Base-by-base conservation (phyloP, 768 basidiomycete genomes). In the Trametes meyenii region DNA sequence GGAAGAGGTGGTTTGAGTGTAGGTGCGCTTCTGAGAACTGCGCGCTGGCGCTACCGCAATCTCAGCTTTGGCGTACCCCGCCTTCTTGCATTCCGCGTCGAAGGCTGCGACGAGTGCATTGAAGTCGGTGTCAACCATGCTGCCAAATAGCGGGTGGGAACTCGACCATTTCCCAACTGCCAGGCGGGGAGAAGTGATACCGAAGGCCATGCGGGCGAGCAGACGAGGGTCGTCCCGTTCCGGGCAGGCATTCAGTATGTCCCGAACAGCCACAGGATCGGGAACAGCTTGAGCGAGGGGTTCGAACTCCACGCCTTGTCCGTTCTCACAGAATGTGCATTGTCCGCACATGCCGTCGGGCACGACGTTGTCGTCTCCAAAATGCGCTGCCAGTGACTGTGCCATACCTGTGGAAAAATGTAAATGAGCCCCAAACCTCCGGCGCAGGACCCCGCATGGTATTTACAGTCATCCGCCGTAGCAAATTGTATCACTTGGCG, bases 151-250 rank as follows among this genome's bases (percentile, higher is more conserved):
- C n/a, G 76, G 74, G 58, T 81, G 76, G 38, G 62, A 63, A 6
- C 72, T 74, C 2, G 77, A 75, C 70, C 79, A 77, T 60, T 79
- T 81, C 62, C 75, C 68, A 2, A 67, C 67, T 1, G 80, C 78
- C 21, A 82, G 71, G 1, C 81, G 74, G 2, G 79, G 79, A 19
- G 78, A 80, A 1, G 76, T 76, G 48, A 83, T 76, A 8, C 81
- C 82, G 57, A 82, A 83, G 5, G 81, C 82, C 73, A 81, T 74
- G 8, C 81, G 77, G 1, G 82, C 80, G n/a, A 83, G 72, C 35
- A 81, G 71, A 6, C 79, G 79, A 24, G 80, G 77, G 57, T 82
- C 81, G 57, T 82, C 80, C 35, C 80, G 78, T 45, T 77, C 78
- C 38, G 72, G 75, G 64, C 79, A 81, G n/a, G 74, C 76, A 14